Evolutionary conservation across 441 rosid species (phyloP).

Genomic region (Manihot esculenta): DNA sequence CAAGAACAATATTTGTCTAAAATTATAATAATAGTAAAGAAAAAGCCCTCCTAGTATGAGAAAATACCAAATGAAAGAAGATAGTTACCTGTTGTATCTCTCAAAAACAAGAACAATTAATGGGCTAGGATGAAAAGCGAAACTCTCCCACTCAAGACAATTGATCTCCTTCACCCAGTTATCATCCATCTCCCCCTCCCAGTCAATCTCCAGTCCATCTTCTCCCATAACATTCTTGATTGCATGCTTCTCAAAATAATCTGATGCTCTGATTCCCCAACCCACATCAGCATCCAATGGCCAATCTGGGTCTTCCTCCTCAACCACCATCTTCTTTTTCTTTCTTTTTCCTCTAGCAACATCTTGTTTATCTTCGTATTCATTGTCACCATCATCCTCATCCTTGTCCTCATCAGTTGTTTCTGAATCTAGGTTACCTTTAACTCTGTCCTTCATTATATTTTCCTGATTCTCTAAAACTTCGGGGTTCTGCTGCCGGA

Average conservation of each 20-base stretch:
- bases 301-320: slow-evolving; percentile 81
- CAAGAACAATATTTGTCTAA: neutral
- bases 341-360: slow-evolving; percentile 20
- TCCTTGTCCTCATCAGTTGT: slow-evolving; percentile 30
- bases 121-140: slow-evolving; percentile 88
- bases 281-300: slow-evolving; percentile 91
- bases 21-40: neutral
- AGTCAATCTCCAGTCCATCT: slow-evolving; percentile 74
- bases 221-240: slow-evolving; percentile 84
- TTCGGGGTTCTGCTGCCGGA: slow-evolving; percentile 53
- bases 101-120: slow-evolving; percentile 77
- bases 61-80: slow-evolving; percentile 9
- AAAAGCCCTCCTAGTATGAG: neutral
- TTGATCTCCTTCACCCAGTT: slow-evolving; percentile 85
- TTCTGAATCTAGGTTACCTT: slow-evolving; percentile 33
- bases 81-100: slow-evolving; percentile 60
- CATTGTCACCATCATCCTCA: slow-evolving; percentile 19
- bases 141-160: slow-evolving; percentile 86
- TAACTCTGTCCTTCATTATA: slow-evolving; percentile 47
- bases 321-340: slow-evolving; percentile 58
- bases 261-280: slow-evolving; percentile 88
- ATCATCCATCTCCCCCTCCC: slow-evolving; percentile 92
- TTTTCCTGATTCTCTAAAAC: slow-evolving; percentile 44
- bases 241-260: slow-evolving; percentile 77
- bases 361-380: slow-evolving; percentile 14